These are phyloP conservation scores for Ophiostoma sp. DNA, from an alignment of 2,329 filamentous ascomycete genomes.

Conservation along the genomic window DNA sequence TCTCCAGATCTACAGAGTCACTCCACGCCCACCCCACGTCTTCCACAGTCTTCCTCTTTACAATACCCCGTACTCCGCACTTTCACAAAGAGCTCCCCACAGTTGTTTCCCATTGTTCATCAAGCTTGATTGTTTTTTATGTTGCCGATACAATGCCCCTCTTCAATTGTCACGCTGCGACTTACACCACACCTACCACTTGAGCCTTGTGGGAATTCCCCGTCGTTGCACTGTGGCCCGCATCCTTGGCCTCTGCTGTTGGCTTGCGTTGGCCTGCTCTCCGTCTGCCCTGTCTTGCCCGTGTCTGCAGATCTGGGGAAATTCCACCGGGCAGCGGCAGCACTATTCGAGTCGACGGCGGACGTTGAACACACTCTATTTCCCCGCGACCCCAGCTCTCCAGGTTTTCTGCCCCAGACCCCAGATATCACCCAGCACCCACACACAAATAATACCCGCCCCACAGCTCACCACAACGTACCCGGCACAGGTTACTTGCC, in stretches of 20 bases:
- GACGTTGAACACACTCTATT: neutral
- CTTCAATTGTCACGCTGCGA: neutral
- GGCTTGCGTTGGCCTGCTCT: neutral
- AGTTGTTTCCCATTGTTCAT: neutral
- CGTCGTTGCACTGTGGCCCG: neutral
- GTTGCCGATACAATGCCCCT: neutral
- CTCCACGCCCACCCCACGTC: neutral
- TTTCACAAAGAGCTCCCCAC: neutral
- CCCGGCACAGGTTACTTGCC: neutral
- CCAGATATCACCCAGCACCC: neutral
- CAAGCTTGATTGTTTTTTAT: neutral
- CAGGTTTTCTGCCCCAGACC: neutral
- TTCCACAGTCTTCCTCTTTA: neutral
- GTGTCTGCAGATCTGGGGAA: conserved; percentile 5
- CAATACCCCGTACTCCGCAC: neutral
- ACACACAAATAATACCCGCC: conserved; percentile 10
- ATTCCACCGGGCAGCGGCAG: neutral
- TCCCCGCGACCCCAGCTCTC: neutral
- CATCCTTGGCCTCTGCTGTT: neutral
- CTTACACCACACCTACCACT: neutral
- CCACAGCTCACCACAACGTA: neutral
- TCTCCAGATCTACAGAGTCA: neutral
- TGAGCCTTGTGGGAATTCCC: neutral
- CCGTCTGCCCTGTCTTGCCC: neutral
- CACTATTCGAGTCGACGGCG: neutral